Base-by-base conservation (phyloP, 1,139 yeast genomes). In the Blastobotrys buckinghamii region DNA sequence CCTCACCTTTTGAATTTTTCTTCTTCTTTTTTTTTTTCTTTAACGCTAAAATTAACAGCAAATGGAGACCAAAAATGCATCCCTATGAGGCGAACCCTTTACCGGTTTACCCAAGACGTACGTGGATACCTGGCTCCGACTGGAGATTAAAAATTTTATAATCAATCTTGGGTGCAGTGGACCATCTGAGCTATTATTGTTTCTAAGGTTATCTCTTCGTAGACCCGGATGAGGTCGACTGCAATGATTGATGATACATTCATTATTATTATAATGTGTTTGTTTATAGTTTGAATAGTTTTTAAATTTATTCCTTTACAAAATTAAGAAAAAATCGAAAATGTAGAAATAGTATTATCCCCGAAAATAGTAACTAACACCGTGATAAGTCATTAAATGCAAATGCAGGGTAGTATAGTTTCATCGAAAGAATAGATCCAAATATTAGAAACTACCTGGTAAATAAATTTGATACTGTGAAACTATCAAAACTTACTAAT, bases 131-230 rank as follows among this genome's bases (percentile, higher is more conserved):
- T 50, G 48, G 39, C 53, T 55, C 60, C 58, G 62, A 59, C 65
- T 62, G 69, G 62, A 67, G 70, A 66, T 45, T 49, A 61, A 60
- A 22, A 52, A 40, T 53, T n/a, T 50, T 22, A 15, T 36, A 26
- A 59, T 51, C 59, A 59, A 65, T 68, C 72, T 68, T 68, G 72
- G 71, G 72, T 68, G 72, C 72, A 67, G 69, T 67, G 59, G 57
- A 55, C 55, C 60, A 57, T 63, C 58, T 54, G 67, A 50, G 50
- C 32, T 24, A 22, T 44, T 48, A 52, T 51, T 24, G n/a, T 34
- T 39, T 59, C 65, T 60, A 59, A 67, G 69, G 68, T 62, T 56
- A 54, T 53, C 68, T 69, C 69, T 66, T 66, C 69, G 69, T 63
- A 69, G 69, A 53, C 66, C 67, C 69, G 69, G 58, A 64, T 67